A percentile compares a stretch with the other conserved stretches of the same genome.
These are phyloP conservation scores for Linnemannia schmuckeri DNA, from an alignment of 192 early-diverging fungal genomes.

Conservation along the genomic window DNA sequence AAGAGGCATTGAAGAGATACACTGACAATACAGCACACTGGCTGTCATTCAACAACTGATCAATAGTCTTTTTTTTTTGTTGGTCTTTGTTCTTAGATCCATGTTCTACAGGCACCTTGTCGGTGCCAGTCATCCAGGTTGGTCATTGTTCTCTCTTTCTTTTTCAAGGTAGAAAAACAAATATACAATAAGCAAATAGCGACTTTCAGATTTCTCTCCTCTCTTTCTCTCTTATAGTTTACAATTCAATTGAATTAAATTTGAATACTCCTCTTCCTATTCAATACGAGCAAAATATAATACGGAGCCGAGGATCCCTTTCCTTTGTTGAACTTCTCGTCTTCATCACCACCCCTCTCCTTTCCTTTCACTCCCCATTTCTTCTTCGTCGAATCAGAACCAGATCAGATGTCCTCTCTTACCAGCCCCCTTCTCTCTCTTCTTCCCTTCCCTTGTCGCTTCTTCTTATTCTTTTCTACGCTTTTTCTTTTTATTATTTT, in stretches of 20 bases:
- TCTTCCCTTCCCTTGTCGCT: background rate
- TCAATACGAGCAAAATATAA: background rate
- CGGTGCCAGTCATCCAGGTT: too few species aligned
- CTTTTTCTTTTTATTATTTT: background rate
- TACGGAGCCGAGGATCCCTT: slow-evolving; percentile 3
- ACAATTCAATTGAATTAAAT: background rate
- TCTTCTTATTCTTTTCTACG: background rate
- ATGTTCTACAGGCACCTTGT: too few species aligned
- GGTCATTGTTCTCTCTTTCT: too few species aligned
- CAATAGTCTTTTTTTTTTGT: too few species aligned
- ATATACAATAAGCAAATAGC: background rate
- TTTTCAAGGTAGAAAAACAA: background rate
- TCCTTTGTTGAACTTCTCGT: background rate
- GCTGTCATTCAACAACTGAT: too few species aligned
- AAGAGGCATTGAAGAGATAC: background rate
- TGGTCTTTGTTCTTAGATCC: too few species aligned
- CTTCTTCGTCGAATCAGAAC: slow-evolving; percentile 1
- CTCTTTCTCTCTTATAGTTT: background rate
- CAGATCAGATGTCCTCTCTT: slow-evolving; percentile 5
- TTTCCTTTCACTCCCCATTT: background rate
- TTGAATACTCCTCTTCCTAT: background rate
- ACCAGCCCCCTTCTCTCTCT: background rate
- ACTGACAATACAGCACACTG: too few species aligned
- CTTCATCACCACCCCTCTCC: background rate
- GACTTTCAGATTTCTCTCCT: background rate